Evolutionary conservation across 2,329 filamentous ascomycete species (phyloP).

Genomic region (Amauroascus verrucosus): DNA sequence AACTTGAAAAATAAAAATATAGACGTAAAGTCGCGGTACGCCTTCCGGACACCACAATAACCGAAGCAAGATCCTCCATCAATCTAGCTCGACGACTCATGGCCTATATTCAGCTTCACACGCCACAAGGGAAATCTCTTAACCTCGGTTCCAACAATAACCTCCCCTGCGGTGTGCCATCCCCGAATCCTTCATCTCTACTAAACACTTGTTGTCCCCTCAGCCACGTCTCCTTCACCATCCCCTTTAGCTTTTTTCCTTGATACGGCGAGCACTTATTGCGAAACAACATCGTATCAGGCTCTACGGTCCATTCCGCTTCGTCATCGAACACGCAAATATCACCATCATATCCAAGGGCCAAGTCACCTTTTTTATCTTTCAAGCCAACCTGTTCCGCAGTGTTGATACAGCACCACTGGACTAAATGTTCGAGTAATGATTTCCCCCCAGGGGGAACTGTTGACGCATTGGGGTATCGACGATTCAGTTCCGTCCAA

Average conservation of each 20-base stretch:
- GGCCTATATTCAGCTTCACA: not conserved
- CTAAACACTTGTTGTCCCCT: conserved; percentile 65
- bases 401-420: conserved; percentile 77
- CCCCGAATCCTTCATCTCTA: conserved; percentile 42
- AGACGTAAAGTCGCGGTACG: too few species aligned
- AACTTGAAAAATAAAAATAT: too few species aligned
- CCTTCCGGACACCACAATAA: too few species aligned
- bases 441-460: not conserved
- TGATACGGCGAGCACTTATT: conserved; percentile 90
- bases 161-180: conserved; percentile 34
- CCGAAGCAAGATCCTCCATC: too few species aligned
- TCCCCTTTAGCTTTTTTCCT: conserved; percentile 63
- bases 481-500: conserved; percentile 59
- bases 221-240: conserved; percentile 78
- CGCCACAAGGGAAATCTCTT: too few species aligned
- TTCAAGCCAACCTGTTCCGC: conserved; percentile 78
- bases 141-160: conserved; percentile 17
- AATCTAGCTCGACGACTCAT: too few species aligned
- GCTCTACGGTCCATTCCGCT: conserved; percentile 62
- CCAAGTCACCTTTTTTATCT: conserved; percentile 69
- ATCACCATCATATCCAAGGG: conserved; percentile 76
- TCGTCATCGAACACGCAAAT: conserved; percentile 84
- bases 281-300: conserved; percentile 81
- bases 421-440: conserved; percentile 65
- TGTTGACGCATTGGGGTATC: conserved; percentile 35